Percentiles rank a stretch among this genome's conserved stretches.
These are phyloP conservation scores for Penicillium vulpinum DNA, from an alignment of 2,329 filamentous ascomycete species.

Conservation along the genomic window DNA sequence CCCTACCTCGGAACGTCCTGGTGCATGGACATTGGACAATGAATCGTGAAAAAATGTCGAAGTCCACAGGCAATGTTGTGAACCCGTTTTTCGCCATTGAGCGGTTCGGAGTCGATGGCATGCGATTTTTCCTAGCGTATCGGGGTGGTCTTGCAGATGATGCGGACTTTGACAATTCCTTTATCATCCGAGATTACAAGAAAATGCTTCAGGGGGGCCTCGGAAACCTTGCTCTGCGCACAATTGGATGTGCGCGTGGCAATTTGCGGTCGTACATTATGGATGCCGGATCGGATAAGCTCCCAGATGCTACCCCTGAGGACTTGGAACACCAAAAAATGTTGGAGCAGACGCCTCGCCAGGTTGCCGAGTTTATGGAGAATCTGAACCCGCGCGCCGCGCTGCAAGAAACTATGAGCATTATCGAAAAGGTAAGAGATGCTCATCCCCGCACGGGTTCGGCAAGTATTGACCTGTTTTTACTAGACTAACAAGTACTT, in stretches of 20 bases:
- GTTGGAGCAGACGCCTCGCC: slow-evolving; percentile 43
- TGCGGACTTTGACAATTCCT: slow-evolving; percentile 78
- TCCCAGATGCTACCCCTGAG: slow-evolving; percentile 31
- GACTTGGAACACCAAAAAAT: slow-evolving; percentile 40
- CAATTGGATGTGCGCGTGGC: slow-evolving; percentile 70
- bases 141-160: slow-evolving; percentile 77
- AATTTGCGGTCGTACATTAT: slow-evolving; percentile 62
- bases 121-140: slow-evolving; percentile 85
- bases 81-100: slow-evolving; percentile 91
- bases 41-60: slow-evolving; percentile 90
- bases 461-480: slow-evolving; percentile 13
- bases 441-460: slow-evolving; percentile 12
- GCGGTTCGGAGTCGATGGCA: slow-evolving; percentile 79
- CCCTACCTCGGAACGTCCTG: slow-evolving; percentile 74
- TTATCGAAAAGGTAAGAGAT: slow-evolving; percentile 58
- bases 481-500: slow-evolving; percentile 67
- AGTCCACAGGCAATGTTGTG: slow-evolving; percentile 91
- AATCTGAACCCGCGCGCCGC: slow-evolving; percentile 64
- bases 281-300: slow-evolving; percentile 31
- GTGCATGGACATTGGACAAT: slow-evolving; percentile 97
- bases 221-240: slow-evolving; percentile 75
- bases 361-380: slow-evolving; percentile 60
- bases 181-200: slow-evolving; percentile 74
- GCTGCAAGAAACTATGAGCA: slow-evolving; percentile 63
- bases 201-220: slow-evolving; percentile 74